Conservation (phyloP, 2,329 filamentous ascomycete genomes). For the Colletotrichum gloeosporioides region DNA sequence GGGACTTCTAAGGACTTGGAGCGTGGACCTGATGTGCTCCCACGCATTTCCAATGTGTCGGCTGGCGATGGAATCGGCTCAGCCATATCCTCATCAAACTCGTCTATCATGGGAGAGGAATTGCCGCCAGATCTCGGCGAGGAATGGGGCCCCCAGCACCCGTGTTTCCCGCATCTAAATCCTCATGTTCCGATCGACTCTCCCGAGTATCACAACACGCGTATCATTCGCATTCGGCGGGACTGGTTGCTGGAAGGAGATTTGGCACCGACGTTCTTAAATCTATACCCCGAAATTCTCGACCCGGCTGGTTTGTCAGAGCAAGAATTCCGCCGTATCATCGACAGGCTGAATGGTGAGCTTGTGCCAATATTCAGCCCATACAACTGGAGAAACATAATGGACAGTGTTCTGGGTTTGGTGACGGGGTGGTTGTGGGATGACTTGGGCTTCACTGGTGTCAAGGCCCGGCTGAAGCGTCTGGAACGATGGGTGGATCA, state of each 20-base stretch:
- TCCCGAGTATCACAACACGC: conserved; percentile 75
- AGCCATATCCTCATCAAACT: conserved; percentile 60
- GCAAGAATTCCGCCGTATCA: conserved; percentile 81
- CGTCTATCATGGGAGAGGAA: conserved; percentile 68
- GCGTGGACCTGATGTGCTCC: conserved; percentile 51
- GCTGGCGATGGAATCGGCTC: conserved; percentile 59
- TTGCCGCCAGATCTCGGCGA: conserved; percentile 72
- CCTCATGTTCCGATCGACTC: conserved; percentile 85
- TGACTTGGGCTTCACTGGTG: conserved; percentile 77
- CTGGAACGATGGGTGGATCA: conserved; percentile 84
- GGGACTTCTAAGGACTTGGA: conserved; percentile 59
- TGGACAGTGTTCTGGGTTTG: conserved; percentile 81
- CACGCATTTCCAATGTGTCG: conserved; percentile 53
- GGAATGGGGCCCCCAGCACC: conserved; percentile 92
- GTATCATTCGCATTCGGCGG: conserved; percentile 88
- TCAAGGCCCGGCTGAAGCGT: conserved; percentile 72
- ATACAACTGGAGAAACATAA: conserved; percentile 74
- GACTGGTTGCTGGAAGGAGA: conserved; percentile 94
- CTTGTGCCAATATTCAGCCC: conserved; percentile 82
- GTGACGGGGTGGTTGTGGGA: conserved; percentile 96
- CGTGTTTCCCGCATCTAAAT: conserved; percentile 93
- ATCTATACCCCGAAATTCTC: conserved; percentile 94
- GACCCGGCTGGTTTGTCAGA: conserved; percentile 84
- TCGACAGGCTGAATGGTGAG: conserved; percentile 82
- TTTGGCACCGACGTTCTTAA: conserved; percentile 90